Base-by-base conservation (phyloP, 352 stramenopile species). In the Phytophthora ramorum region DNA sequence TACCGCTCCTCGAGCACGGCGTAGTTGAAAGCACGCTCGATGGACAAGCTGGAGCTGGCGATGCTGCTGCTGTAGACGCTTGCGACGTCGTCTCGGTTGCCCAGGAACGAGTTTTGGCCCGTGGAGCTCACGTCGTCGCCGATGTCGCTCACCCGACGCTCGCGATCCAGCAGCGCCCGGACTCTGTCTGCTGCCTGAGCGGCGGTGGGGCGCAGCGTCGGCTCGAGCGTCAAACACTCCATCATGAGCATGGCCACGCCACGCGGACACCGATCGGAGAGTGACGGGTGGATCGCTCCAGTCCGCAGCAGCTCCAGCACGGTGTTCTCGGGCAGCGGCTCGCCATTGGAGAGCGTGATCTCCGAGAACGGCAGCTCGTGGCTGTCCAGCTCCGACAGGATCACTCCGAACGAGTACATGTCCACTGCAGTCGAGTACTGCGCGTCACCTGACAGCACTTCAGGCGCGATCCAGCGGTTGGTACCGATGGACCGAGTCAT, bases 371-470 rank as follows among this genome's bases (percentile, higher is more conserved):
- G 85, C 10, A 85, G 60, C 50, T 91, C 78, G 51, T 92, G 83
- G 30, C 63, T 90, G 54, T 92, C 85, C 4, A 93, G 62, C 68
- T 93, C 85, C 6, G 72, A 79, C 6, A 93, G 37, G 44, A 93
- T 85, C 9, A 90, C 71, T 13, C 85, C 85, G 28, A 94, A 91
- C 43, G 85, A 78, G 61, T 92, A 94, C 49, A 94, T 75, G 48
- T 94, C 85, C 6, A 80, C 71, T 0, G 79, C 74, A 14, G 76
- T 65, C 1, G 69, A 81, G 47, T 80, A 78, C 3, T 63, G 51
- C 12, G 58, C 62, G n/a, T 89, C 66, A 1, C 83, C 81, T 0
- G 72, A 63, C 4, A 94, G 62, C 2, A 92, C 71, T 66, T 94
- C 85, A 0, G 85, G 85, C 0, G 85, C 83, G 19, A 90, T 84